Evolutionary conservation across 139 green algal species (phyloP).

Genomic region (Pleodorina starrii): DNA sequence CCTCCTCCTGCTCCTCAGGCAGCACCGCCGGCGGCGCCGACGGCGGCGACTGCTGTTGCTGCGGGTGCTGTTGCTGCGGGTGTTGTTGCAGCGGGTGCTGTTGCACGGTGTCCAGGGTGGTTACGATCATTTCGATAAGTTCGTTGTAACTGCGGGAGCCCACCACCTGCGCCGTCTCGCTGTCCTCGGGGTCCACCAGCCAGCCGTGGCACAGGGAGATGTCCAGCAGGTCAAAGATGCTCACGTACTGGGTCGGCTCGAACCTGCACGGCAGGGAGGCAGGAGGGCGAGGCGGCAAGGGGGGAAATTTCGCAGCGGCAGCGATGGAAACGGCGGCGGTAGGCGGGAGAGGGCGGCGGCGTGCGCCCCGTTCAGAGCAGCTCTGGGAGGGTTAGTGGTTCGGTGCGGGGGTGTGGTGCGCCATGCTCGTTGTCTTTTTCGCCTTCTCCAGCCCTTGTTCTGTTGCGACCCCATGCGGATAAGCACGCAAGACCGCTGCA

Average conservation of each 20-base stretch:
- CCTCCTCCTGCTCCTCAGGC: constrained; percentile 29
- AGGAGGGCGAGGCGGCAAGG: too few relatives aligned
- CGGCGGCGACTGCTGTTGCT: constrained; percentile 5
- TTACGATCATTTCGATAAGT: constrained; percentile 80
- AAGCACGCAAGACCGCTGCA: too few relatives aligned
- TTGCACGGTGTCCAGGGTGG: constrained; percentile 49
- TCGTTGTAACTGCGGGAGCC: constrained; percentile 86
- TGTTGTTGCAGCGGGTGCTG: not conserved
- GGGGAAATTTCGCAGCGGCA: too few relatives aligned
- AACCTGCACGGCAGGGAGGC: constrained; percentile 51
- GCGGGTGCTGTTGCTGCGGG: not conserved
- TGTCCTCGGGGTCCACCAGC: constrained; percentile 82
- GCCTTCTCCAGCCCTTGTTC: too few relatives aligned
- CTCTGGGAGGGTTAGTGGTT: too few relatives aligned
- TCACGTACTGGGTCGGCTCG: constrained; percentile 68
- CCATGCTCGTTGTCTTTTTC: too few relatives aligned
- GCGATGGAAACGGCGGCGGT: too few relatives aligned
- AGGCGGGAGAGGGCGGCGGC: too few relatives aligned
- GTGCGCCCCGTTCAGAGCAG: too few relatives aligned
- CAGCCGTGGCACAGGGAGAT: constrained; percentile 95
- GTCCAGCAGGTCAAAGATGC: constrained; percentile 97
- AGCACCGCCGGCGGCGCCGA: too few relatives aligned
- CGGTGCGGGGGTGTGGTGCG: too few relatives aligned
- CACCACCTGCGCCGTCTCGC: constrained; percentile 47
- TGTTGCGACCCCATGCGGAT: too few relatives aligned